phyloP scores from a whole-genome alignment of 2,329 filamentous ascomycete genomes.

The Trichophyton simii region DNA sequence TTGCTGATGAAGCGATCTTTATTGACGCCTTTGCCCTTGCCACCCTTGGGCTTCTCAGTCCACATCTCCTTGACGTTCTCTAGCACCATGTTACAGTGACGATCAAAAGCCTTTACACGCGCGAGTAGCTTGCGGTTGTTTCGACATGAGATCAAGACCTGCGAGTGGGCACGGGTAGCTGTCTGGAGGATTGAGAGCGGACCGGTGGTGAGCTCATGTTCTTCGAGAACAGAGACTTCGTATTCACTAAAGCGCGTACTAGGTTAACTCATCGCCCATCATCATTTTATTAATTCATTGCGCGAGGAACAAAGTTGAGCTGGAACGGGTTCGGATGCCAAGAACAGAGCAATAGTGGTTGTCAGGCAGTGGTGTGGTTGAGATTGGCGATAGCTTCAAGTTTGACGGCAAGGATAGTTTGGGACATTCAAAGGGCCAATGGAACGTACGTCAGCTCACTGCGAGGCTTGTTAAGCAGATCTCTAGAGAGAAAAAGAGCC shows the following conservation, averaged over 20 bases:
- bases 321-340: conserved; percentile 13
- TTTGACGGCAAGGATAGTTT: background rate
- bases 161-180: conserved; percentile 83
- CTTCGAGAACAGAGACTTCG: conserved; percentile 70
- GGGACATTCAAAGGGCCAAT: background rate
- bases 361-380: conserved; percentile 1
- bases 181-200: conserved; percentile 92
- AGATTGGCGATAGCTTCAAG: conserved; percentile 8
- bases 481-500: conserved; percentile 40
- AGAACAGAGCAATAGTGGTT: background rate
- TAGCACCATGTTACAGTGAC: conserved; percentile 98
- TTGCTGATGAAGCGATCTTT: conserved; percentile 98
- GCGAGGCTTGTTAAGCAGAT: conserved; percentile 78
- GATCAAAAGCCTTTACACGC: conserved; percentile 94
- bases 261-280: conserved; percentile 14
- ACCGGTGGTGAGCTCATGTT: conserved; percentile 67
- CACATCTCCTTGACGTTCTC: conserved; percentile 99
- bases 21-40: conserved; percentile 89
- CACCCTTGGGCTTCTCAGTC: conserved; percentile 82
- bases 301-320: background rate
- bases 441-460: conserved; percentile 73
- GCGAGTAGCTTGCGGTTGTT: conserved; percentile 98
- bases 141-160: conserved; percentile 92
- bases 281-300: background rate
- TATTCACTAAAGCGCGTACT: conserved; percentile 53